phyloP scores from a whole-genome alignment of 2,329 filamentous ascomycete genomes.

The Trichoderma aggressivum region DNA sequence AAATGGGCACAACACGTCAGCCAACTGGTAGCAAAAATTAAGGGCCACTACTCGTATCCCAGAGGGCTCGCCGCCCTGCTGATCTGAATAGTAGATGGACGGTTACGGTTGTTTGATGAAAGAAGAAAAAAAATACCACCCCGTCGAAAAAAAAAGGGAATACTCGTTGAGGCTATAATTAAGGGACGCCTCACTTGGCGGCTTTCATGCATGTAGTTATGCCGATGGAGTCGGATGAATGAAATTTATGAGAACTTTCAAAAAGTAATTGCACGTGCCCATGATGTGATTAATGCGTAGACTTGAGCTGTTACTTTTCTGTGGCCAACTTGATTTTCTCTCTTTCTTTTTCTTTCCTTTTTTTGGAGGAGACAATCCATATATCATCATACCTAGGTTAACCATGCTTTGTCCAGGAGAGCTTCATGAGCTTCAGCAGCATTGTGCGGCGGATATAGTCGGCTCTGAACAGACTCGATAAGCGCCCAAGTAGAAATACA shows the following conservation, averaged over 20 bases:
- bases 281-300: background rate
- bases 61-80: conserved; percentile 22
- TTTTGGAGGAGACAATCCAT: background rate
- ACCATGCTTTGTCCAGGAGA: fast-evolving
- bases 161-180: conserved; percentile 35
- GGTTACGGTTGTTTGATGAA: conserved; percentile 29
- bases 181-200: conserved; percentile 36
- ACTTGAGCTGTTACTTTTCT: too few species aligned
- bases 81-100: conserved; percentile 23
- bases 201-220: conserved; percentile 43
- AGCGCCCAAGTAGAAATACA: background rate
- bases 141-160: conserved; percentile 29
- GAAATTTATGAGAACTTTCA: conserved; percentile 34
- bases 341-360: background rate
- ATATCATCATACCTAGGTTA: background rate
- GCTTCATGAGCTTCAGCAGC: background rate
- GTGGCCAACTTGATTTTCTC: background rate
- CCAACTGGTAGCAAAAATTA: conserved; percentile 36
- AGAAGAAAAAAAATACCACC: conserved; percentile 21
- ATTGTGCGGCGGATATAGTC: background rate
- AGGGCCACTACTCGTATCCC: conserved; percentile 29
- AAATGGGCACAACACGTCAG: conserved; percentile 41
- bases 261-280: conserved; percentile 20
- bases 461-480: background rate
- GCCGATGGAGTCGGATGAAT: conserved; percentile 38